A percentile compares a stretch with the other conserved stretches of the same genome.
These are phyloP conservation scores for Rhodotorula mucilaginosa DNA, from an alignment of 1,284 basidiomycete species.

Conservation along the genomic window DNA sequence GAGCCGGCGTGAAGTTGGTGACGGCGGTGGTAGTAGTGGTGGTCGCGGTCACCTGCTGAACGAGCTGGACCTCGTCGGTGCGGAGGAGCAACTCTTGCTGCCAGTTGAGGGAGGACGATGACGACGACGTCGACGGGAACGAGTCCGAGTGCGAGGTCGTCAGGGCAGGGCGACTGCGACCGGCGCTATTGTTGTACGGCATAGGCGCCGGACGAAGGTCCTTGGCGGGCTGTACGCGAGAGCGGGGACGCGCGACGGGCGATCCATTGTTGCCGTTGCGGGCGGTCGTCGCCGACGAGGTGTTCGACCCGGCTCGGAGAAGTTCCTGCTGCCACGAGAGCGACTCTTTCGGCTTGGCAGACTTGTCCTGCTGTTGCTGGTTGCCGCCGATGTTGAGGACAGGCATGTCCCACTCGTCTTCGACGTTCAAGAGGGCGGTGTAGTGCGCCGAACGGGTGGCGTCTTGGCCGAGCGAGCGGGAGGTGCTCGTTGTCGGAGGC, in stretches of 20 bases:
- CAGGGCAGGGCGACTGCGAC: conserved; percentile 18
- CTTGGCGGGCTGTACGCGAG: conserved; percentile 6
- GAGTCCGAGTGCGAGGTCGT: conserved; percentile 16
- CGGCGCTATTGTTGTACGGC: not conserved
- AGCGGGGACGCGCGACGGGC: conserved; percentile 5
- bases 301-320: conserved; percentile 16
- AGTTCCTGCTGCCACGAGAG: conserved; percentile 38
- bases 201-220: not conserved
- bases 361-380: not conserved
- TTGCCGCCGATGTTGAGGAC: not conserved
- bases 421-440: conserved; percentile 3
- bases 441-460: too few species aligned
- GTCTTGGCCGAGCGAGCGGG: conserved; percentile 3
- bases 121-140: not conserved
- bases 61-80: conserved; percentile 8
- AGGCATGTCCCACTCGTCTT: conserved; percentile 39
- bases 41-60: not conserved
- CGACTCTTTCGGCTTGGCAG: conserved; percentile 16
- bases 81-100: conserved; percentile 36
- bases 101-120: conserved; percentile 28
- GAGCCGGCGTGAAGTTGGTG: conserved; percentile 14
- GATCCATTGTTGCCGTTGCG: conserved; percentile 2
- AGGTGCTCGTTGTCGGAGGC: conserved; percentile 17
- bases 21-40: not conserved
- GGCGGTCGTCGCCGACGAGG: not conserved